Percentiles rank a stretch among this genome's conserved stretches.
These are phyloP conservation scores for Sphagnum magellanicum DNA, from an alignment of 228 moss, liverwort and hornwort genomes.

Conservation along the genomic window DNA sequence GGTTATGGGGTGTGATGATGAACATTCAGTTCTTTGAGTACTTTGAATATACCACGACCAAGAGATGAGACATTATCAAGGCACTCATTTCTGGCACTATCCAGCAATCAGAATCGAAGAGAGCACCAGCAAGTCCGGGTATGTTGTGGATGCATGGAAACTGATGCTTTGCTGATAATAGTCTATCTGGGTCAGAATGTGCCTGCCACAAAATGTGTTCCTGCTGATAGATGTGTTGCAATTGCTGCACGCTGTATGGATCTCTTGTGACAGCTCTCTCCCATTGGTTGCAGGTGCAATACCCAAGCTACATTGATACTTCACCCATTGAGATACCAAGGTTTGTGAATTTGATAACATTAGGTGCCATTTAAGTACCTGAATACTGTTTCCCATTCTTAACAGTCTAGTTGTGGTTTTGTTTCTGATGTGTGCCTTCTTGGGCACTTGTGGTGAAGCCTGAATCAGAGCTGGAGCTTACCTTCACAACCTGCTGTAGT, in stretches of 20 bases:
- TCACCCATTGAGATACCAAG: slow-evolving; percentile 94
- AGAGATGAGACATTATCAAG: slow-evolving; percentile 88
- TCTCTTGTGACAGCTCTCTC: background rate
- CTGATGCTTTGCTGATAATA: slow-evolving; percentile 7
- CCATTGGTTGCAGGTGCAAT: slow-evolving; percentile 66
- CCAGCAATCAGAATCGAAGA: slow-evolving; percentile 39
- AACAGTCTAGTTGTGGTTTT: slow-evolving; percentile 5
- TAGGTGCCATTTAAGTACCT: too few species aligned
- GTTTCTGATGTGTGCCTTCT: slow-evolving; percentile 37
- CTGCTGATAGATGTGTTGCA: background rate
- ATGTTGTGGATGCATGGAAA: slow-evolving; percentile 8
- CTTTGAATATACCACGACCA: slow-evolving; percentile 76
- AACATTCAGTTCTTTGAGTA: slow-evolving; percentile 58
- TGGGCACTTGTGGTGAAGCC: slow-evolving; percentile 60
- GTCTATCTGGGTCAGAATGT: background rate
- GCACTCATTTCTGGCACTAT: slow-evolving; percentile 73
- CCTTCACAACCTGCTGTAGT: slow-evolving; percentile 32
- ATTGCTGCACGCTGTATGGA: background rate
- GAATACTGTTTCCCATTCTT: background rate
- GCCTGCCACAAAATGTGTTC: background rate
- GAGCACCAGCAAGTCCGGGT: slow-evolving; percentile 59
- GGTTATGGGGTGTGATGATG: background rate
- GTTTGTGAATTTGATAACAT: slow-evolving; percentile 28
- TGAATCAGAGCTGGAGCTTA: slow-evolving; percentile 75
- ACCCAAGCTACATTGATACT: slow-evolving; percentile 78